phyloP scores from a whole-genome alignment of 1,139 yeast genomes.

The Torulaspora pretoriensis region DNA sequence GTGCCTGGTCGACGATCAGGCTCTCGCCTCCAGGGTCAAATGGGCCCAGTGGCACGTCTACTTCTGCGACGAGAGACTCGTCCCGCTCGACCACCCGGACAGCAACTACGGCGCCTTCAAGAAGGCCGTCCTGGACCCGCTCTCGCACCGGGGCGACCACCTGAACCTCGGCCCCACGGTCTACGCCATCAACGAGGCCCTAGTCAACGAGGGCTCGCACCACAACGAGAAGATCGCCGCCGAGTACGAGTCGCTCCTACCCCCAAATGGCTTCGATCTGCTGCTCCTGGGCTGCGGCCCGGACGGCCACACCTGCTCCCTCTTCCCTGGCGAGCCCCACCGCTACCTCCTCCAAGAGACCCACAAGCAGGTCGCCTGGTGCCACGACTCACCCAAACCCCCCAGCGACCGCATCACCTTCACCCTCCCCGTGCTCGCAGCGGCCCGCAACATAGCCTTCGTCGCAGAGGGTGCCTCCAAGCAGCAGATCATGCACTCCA shows the following conservation, averaged over 20 bases:
- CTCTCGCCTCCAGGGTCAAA: slow-evolving; percentile 49
- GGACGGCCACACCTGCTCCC: slow-evolving; percentile 95
- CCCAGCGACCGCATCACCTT: slow-evolving; percentile 87
- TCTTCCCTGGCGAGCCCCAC: slow-evolving; percentile 62
- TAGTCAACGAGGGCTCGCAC: slow-evolving; percentile 59
- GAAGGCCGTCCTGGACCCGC: slow-evolving; percentile 64
- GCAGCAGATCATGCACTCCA: slow-evolving; percentile 64
- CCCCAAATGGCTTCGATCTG: slow-evolving; percentile 69
- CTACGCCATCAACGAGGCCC: slow-evolving; percentile 72
- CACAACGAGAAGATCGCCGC: slow-evolving; percentile 68
- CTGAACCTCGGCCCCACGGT: slow-evolving; percentile 54
- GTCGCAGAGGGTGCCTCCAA: slow-evolving; percentile 89
- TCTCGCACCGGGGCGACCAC: slow-evolving; percentile 30
- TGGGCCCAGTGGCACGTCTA: slow-evolving; percentile 94
- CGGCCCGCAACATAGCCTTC: slow-evolving; percentile 64
- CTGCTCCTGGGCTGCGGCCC: slow-evolving; percentile 95
- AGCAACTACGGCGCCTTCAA: slow-evolving; percentile 90
- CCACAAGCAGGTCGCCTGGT: slow-evolving; percentile 85
- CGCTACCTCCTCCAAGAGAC: slow-evolving; percentile 63
- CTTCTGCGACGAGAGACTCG: slow-evolving; percentile 95
- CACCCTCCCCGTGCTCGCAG: slow-evolving; percentile 86
- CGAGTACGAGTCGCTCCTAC: slow-evolving; percentile 73
- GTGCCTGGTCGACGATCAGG: slow-evolving; percentile 60
- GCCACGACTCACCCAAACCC: slow-evolving; percentile 89
- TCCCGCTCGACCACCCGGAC: slow-evolving; percentile 77